These are phyloP conservation scores for Moesziomyces antarcticus DNA, from an alignment of 1,284 basidiomycete genomes.

Conservation along the genomic window DNA sequence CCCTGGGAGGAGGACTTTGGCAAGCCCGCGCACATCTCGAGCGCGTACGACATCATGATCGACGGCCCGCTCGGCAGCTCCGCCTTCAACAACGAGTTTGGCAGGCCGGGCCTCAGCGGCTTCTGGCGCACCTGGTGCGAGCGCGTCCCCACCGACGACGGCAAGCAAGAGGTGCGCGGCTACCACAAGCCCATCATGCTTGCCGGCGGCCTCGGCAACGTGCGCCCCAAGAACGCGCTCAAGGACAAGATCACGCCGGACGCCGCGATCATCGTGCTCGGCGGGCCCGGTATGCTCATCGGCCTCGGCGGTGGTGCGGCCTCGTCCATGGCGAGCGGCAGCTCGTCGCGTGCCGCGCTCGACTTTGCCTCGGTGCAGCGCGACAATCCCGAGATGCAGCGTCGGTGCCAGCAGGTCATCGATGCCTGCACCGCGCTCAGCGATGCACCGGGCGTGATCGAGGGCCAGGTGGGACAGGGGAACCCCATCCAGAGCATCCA, in stretches of 20 bases:
- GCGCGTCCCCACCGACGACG: slow-evolving; percentile 52
- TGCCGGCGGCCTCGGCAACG: slow-evolving; percentile 94
- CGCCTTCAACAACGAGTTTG: slow-evolving; percentile 99
- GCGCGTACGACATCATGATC: slow-evolving; percentile 94
- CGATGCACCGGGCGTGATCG: slow-evolving; percentile 39
- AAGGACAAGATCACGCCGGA: slow-evolving; percentile 62
- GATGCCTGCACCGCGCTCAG: slow-evolving; percentile 73
- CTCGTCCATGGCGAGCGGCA: slow-evolving; percentile 79
- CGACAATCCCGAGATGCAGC: slow-evolving; percentile 98
- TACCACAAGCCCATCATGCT: slow-evolving; percentile 99
- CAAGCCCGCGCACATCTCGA: slow-evolving; percentile 88
- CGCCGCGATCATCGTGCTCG: slow-evolving; percentile 81
- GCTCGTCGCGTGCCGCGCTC: slow-evolving; percentile 82
- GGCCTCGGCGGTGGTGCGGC: slow-evolving; percentile 96
- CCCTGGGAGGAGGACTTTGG: slow-evolving; percentile 73
- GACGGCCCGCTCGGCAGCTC: slow-evolving; percentile 94
- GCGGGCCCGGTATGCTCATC: slow-evolving; percentile 95
- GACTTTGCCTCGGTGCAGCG: slow-evolving; percentile 98
- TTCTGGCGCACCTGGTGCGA: slow-evolving; percentile 67
- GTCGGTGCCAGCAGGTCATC: slow-evolving; percentile 96
- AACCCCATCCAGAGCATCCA: slow-evolving; percentile 94
- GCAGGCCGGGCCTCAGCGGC: slow-evolving; percentile 80
- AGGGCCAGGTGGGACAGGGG: slow-evolving; percentile 39
- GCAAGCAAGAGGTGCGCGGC: slow-evolving; percentile 77
- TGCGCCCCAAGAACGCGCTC: slow-evolving; percentile 70